Conservation (phyloP, 371 early-diverging fungal genomes). For the Phascolomyces articulosus region DNA sequence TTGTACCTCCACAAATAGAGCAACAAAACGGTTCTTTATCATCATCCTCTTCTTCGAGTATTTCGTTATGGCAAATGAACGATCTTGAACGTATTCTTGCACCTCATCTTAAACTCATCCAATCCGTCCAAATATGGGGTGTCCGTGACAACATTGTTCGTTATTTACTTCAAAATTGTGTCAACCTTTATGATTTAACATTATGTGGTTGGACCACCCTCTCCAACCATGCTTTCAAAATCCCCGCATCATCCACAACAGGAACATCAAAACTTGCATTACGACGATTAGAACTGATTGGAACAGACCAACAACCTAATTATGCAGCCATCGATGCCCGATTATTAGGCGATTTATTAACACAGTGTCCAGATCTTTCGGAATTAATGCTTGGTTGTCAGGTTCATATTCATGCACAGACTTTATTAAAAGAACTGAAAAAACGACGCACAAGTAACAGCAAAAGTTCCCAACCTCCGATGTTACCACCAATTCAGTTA, state of each 20-base stretch:
- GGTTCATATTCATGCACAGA: conserved; percentile 39
- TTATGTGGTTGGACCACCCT: conserved; percentile 39
- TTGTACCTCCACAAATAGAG: conserved; percentile 5
- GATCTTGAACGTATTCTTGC: conserved; percentile 28
- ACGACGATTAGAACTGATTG: conserved; percentile 29
- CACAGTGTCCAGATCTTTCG: conserved; percentile 30
- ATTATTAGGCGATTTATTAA: conserved; percentile 26
- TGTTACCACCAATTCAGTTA: conserved; percentile 11
- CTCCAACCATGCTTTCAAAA: conserved; percentile 37
- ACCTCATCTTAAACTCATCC: conserved; percentile 28
- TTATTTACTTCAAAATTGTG: conserved; percentile 30
- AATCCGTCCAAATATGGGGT: conserved; percentile 32
- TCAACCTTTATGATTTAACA: conserved; percentile 23
- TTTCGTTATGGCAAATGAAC: conserved; percentile 25
- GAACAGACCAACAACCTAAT: conserved; percentile 26
- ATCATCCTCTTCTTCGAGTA: neutral
- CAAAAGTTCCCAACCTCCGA: neutral
- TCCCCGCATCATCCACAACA: neutral
- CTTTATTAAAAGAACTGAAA: conserved; percentile 26
- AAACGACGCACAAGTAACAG: neutral
- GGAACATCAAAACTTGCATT: conserved; percentile 5
- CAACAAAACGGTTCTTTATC: neutral
- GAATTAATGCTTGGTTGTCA: conserved; percentile 35
- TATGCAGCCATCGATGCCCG: conserved; percentile 37
- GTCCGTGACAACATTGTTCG: conserved; percentile 42